Evolutionary conservation across 2,329 filamentous ascomycete genomes (phyloP).

Genomic region (Dichotomopilus funicola): DNA sequence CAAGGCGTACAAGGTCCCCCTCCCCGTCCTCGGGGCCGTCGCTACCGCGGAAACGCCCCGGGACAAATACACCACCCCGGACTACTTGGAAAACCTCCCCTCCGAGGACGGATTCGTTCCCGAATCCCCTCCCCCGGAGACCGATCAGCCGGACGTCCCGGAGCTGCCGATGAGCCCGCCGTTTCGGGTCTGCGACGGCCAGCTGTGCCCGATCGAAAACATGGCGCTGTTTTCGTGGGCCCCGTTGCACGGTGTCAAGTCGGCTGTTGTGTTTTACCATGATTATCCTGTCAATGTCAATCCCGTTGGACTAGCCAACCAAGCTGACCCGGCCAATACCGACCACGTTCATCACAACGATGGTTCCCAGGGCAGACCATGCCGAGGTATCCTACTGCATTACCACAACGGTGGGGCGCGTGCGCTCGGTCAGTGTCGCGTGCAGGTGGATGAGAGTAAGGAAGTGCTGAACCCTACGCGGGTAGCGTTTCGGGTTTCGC

Average conservation of each 20-base stretch:
- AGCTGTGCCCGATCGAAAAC: neutral
- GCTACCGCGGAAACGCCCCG: neutral
- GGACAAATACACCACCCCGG: neutral
- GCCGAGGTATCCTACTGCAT: constrained; percentile 7
- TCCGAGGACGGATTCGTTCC: neutral
- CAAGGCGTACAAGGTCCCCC: neutral
- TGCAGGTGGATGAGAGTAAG: neutral
- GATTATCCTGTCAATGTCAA: neutral
- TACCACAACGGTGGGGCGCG: constrained; percentile 7
- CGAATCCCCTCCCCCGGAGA: too few relatives aligned
- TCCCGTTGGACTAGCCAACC: too few relatives aligned
- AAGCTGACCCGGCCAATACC: too few relatives aligned
- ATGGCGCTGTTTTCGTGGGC: neutral
- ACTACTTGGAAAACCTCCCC: neutral
- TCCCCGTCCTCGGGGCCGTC: neutral
- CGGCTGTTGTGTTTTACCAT: neutral
- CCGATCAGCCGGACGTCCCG: too few relatives aligned
- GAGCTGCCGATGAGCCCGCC: too few relatives aligned
- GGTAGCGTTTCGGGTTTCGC: too few relatives aligned
- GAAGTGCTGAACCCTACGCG: too few relatives aligned
- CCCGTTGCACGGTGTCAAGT: neutral
- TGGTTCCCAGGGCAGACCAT: neutral
- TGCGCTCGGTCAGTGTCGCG: constrained; percentile 12
- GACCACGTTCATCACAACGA: too few relatives aligned
- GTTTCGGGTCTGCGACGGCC: too few relatives aligned